Evolutionary conservation across 495 filamentous ascomycete genomes (phyloP), one percentile per base, ranked within the genome.

Genomic region (Chaetomium fimeti): DNA sequence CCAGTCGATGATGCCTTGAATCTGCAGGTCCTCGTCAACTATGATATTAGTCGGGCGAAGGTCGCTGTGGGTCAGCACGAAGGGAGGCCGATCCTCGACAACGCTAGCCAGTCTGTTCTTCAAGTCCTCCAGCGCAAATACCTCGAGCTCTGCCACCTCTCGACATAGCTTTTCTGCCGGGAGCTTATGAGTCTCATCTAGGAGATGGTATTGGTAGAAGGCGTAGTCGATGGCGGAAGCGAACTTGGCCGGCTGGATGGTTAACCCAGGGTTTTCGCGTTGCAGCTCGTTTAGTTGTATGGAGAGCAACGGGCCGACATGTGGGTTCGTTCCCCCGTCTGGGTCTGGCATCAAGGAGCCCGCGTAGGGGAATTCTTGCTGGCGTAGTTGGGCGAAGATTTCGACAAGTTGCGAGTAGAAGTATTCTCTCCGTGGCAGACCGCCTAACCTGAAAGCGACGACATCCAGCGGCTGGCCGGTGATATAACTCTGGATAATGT

Each of bases 1-100:
- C 47, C 47, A 49, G 24, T 49, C 20, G 24, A 49, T 22, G 47
- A 49, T 49, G 16, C 47, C 47, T 25, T 49, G 47, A 22, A 48
- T 57, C 54, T 45, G 36, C 51, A 32, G 15, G 16, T 36, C 22
- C 29, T 29, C 56, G 45, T 64, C 45, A n/a, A 53, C 32, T 27
- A 43, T 29, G 61, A 57, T 29, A 22, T 49, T 22, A 6, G 40
- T 18, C 40, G 13, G 16, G 11, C 40, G 40, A 15, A 43, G 40
- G 40, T 43, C 16, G 40, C 13, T 43, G 40, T 43, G 40, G 13
- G 40, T 6, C 9, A 43, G 40, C 40, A 43, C 40, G 5, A 43
- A 43, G 2, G 40, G 40, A 43, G 9, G 15, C 1, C 15, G 40
- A 43, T 16, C 15, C 32, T 36, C 32, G 32, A 36, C 8, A 9